A percentile compares a stretch with the other conserved stretches of the same genome.
These are phyloP conservation scores for Sanghuangporus sanghuang DNA, from an alignment of 1,284 basidiomycete genomes.

Conservation along the genomic window DNA sequence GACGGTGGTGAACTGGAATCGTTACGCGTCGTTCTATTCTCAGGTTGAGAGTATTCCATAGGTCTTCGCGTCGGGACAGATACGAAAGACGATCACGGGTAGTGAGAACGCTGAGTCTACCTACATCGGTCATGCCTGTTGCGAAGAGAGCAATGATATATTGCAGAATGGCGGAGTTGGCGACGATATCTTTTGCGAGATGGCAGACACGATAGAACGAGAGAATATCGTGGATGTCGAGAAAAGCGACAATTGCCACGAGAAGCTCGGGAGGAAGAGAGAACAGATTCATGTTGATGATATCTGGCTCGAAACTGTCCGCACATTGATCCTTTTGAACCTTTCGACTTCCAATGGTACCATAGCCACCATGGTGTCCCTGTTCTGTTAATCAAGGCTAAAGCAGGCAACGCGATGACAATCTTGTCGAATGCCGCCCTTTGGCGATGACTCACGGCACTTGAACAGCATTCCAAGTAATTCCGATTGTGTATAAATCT, in stretches of 20 bases:
- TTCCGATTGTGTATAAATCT: not conserved
- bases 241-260: slow-evolving; percentile 9
- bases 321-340: slow-evolving; percentile 7
- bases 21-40: not conserved
- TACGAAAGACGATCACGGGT: slow-evolving; percentile 8
- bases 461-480: not conserved
- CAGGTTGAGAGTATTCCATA: slow-evolving; percentile 9
- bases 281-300: slow-evolving; percentile 10
- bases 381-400: not conserved
- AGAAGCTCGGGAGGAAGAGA: slow-evolving; percentile 16
- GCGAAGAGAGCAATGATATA: slow-evolving; percentile 7
- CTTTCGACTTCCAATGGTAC: not conserved
- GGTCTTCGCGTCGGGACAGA: slow-evolving; percentile 4
- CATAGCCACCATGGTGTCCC: not conserved
- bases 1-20: slow-evolving; percentile 10
- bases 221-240: slow-evolving; percentile 15
- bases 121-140: slow-evolving; percentile 9
- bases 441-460: not conserved
- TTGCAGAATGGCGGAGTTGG: slow-evolving; percentile 5
- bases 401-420: not conserved
- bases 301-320: not conserved
- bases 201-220: slow-evolving; percentile 7
- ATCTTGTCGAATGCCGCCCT: slow-evolving; percentile 6
- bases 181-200: not conserved
- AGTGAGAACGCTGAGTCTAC: not conserved